Base-by-base conservation (phyloP, 805 yeast species). In the Metschnikowia santaceciliae region DNA sequence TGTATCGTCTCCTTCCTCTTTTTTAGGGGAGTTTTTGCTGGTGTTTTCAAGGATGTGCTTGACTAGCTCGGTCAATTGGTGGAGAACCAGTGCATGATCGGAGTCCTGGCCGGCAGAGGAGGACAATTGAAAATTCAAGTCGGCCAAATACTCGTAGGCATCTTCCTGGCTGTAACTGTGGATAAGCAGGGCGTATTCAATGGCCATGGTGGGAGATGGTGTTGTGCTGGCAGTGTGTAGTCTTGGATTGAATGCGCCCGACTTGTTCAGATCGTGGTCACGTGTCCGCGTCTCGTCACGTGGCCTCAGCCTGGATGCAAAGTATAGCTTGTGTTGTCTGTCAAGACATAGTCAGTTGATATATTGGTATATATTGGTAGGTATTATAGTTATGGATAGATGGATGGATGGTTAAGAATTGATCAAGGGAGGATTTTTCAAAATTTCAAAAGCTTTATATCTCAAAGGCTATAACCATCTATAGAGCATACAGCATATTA, bases 31-130 rank as follows among this genome's bases (percentile, higher is more conserved):
- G 3, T 5, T 15, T 15, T n/a, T 42, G 30, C 44, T 51, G 7
- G 17, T 20, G n/a, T 37, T 53, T 19, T 17, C 30, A 11, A 53
- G 20, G 46, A 50, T 45, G 13, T 36, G 47, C 42, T 64, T 62
- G 42, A 68, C 57, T 47, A 69, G 52, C 30, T 54, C 60, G n/a
- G 62, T 57, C 38, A 71, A 53, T 51, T 68, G 68, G 1, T 51
- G 47, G 20, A 68, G 53, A 22, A 56, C 49, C 6, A 53, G 36
- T 10, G 54, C 42, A 43, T 55, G 51, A 47, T 66, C 65, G 4
- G 57, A 13, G 10, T 39, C 44, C 19, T 23, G 47, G 32, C 32
- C 32, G 15, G 44, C 35, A 23, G 50, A 41, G 15, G 41, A 48
- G 11, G 49, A 15, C 40, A 67, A 52, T 17, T 48, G 59, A 36